Percentiles rank a stretch among this genome's conserved stretches.
These are phyloP conservation scores for Cyclocybe aegerita DNA, from an alignment of 768 basidiomycete species.

Conservation along the genomic window DNA sequence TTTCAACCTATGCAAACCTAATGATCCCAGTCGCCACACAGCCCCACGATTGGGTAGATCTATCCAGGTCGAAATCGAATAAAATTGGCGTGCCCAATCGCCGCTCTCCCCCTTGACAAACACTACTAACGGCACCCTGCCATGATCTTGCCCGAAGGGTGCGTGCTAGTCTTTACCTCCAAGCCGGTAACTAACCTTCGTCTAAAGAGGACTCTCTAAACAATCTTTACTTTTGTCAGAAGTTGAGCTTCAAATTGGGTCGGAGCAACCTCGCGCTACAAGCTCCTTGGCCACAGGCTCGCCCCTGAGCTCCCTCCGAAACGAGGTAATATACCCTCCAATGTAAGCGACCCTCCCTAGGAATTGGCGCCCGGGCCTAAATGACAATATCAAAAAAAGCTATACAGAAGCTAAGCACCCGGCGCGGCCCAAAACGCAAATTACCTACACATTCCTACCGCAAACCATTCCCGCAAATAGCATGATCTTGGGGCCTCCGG, in stretches of 20 bases:
- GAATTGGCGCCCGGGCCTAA: neutral
- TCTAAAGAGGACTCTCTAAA: conserved; percentile 2
- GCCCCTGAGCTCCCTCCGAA: neutral
- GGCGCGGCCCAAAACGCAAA: conserved; percentile 16
- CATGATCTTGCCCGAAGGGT: conserved; percentile 16
- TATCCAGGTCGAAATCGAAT: neutral
- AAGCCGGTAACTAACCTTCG: neutral
- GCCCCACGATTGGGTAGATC: neutral
- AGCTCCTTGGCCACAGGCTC: neutral
- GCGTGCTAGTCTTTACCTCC: neutral
- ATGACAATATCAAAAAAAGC: conserved; percentile 1
- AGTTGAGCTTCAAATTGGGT: no score
- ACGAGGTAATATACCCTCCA: no score
- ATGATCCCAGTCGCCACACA: no score
- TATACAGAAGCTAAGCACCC: neutral
- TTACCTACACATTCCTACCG: conserved; percentile 40
- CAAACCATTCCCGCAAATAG: conserved; percentile 32
- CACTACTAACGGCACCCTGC: neutral
- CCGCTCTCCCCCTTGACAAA: neutral
- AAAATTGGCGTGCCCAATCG: neutral
- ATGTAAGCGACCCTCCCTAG: neutral
- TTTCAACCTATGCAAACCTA: no score
- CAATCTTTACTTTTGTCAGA: conserved; percentile 2
- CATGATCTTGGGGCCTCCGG: conserved; percentile 37
- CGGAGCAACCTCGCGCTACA: no score